Percentiles rank a stretch among this genome's conserved stretches.
Conservation (phyloP, 164 flowering plant species). For the Sextonia rubra region DNA sequence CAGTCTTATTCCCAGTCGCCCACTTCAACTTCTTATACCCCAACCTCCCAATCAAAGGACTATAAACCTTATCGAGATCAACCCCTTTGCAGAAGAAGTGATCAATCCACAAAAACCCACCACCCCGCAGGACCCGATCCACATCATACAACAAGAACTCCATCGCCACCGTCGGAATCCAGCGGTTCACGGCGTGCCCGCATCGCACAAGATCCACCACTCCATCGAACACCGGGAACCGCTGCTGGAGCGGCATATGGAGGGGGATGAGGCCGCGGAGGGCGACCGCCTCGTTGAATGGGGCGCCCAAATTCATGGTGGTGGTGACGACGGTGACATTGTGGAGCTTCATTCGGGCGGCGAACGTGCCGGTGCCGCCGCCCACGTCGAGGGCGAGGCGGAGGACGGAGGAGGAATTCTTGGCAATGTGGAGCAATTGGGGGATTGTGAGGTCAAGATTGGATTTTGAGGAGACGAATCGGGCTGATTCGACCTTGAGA, state of each 20-base stretch:
- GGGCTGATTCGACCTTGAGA: conserved; percentile 30
- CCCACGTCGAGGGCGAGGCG: conserved; percentile 83
- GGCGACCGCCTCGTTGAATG: conserved; percentile 69
- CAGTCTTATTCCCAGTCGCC: conserved; percentile 65
- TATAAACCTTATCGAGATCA: conserved; percentile 68
- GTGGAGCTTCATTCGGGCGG: conserved; percentile 63
- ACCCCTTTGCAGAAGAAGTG: conserved; percentile 67
- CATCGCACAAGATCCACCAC: conserved; percentile 76
- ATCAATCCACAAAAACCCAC: conserved; percentile 87
- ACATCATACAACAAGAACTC: conserved; percentile 81
- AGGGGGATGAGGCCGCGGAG: conserved; percentile 73
- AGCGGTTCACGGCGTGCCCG: conserved; percentile 82
- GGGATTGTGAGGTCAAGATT: conserved; percentile 41
- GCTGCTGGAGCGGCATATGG: conserved; percentile 88
- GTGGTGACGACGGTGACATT: conserved; percentile 82
- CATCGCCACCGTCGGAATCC: conserved; percentile 69
- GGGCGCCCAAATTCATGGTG: conserved; percentile 76
- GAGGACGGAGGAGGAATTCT: conserved; percentile 24
- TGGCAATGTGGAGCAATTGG: conserved; percentile 18
- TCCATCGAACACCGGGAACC: conserved; percentile 85
- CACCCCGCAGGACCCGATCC: conserved; percentile 83
- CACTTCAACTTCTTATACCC: conserved; percentile 91
- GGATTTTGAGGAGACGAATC: conserved; percentile 36
- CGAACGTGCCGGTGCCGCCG: conserved; percentile 85
- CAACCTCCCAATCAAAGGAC: conserved; percentile 67